Evolutionary conservation across 345 rosid genomes (phyloP).

Genomic region (Noccaea caerulescens): DNA sequence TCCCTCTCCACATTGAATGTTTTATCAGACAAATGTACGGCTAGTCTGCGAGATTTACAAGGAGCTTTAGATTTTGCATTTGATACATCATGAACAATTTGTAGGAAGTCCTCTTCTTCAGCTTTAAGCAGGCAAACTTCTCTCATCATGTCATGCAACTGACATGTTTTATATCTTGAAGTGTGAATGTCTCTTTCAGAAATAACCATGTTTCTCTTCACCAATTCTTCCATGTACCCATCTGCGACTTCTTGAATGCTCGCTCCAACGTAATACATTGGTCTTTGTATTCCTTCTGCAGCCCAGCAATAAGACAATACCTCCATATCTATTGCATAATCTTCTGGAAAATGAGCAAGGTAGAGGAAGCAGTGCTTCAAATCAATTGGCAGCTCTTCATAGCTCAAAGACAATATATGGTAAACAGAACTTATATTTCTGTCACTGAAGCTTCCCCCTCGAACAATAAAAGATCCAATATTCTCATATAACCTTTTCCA

Average conservation of each 20-base stretch:
- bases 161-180: conserved; percentile 21
- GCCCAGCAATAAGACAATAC: not conserved
- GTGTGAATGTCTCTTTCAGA: not conserved
- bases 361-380: conserved; percentile 8
- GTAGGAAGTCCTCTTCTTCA: conserved; percentile 22
- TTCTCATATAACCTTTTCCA: not conserved
- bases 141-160: conserved; percentile 40
- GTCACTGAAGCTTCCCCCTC: not conserved
- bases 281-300: not conserved
- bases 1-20: not conserved
- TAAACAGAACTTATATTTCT: not conserved
- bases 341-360: conserved; percentile 3
- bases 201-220: conserved; percentile 45
- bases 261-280: too few relatives aligned
- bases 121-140: conserved; percentile 25
- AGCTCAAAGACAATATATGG: not conserved
- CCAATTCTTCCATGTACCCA: conserved; percentile 4
- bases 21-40: not conserved
- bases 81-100: conserved; percentile 27
- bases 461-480: not conserved
- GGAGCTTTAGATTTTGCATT: not conserved
- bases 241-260: conserved; percentile 2
- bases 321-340: not conserved
- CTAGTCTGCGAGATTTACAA: conserved; percentile 17
- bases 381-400: conserved; percentile 2